Evolutionary conservation across 345 rosid species (phyloP), one percentile per base, ranked within the genome.

Genomic region (Tarenaya hassleriana): DNA sequence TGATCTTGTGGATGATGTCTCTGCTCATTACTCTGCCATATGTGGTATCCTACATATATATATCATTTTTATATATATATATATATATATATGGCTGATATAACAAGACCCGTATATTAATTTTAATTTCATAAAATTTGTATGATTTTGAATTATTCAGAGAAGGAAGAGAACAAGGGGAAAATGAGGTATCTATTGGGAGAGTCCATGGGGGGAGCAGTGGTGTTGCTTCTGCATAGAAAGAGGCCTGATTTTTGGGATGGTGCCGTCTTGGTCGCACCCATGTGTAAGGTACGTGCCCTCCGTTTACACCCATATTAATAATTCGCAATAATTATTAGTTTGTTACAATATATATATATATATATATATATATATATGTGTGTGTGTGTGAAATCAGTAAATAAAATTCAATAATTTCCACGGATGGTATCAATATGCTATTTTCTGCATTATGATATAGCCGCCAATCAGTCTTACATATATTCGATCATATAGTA

Each of bases 121-220:
- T n/a, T n/a, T n/a, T n/a, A n/a, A n/a, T n/a, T n/a, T n/a, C n/a
- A n/a, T n/a, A 20, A 41, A 21, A 14, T 39, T 18, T 1, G 16
- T 5, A 5, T 20, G 5, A 19, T 0, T 29, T 31, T 16, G 7
- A 12, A 27, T 48, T 20, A 38, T 54, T 41, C 44, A 86, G 95
- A 77, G 61, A 78, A 48, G 39, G 52, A 63, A 41, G 92, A 72
- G 52, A 84, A 78, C 21, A 73, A 35, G 55, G 71, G 68, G 59
- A 90, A 78, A 73, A 75, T 48, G 86, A 86, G 79, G 47, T 80
- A 65, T 38, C 34, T 91, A 68, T 11, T 91, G 19, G 96, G 96
- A 35, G 98, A 91, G 52, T 87, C 96, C 16, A 71, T 91, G 95
- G 96, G 96, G 48, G 98, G 95, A 66, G 96, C 96, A 1, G 76